Conservation (phyloP, 805 yeast genomes). For the Metschnikowia gruessii region DNA sequence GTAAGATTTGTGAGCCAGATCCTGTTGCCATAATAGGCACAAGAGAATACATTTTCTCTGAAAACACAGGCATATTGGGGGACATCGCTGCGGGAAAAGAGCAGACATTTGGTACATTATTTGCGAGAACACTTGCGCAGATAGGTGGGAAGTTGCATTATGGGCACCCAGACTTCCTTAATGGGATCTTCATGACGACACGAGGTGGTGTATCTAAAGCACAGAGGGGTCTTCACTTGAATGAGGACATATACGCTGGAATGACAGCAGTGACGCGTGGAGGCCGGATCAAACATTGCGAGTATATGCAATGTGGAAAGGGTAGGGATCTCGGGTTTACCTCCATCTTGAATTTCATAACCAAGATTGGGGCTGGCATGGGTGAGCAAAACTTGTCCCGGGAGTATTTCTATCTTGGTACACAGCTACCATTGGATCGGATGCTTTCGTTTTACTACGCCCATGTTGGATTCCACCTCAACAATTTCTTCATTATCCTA, state of each 20-base stretch:
- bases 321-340: constrained; percentile 89
- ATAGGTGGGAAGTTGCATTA: constrained; percentile 84
- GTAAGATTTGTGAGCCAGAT: constrained; percentile 26
- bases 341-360: constrained; percentile 79
- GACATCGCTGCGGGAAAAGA: constrained; percentile 91
- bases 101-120: constrained; percentile 83
- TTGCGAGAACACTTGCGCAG: constrained; percentile 79
- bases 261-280: constrained; percentile 81
- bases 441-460: constrained; percentile 82
- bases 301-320: constrained; percentile 86
- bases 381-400: constrained; percentile 86
- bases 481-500: constrained; percentile 72
- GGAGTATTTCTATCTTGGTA: constrained; percentile 78
- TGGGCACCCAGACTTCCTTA: constrained; percentile 86
- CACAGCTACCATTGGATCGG: constrained; percentile 76
- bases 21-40: constrained; percentile 79
- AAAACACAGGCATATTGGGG: constrained; percentile 80
- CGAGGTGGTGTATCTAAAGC: constrained; percentile 89
- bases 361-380: constrained; percentile 91
- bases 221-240: constrained; percentile 79
- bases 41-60: constrained; percentile 83
- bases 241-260: constrained; percentile 88
- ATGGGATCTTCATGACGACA: constrained; percentile 72
- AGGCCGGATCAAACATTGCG: constrained; percentile 85
- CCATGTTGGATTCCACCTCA: constrained; percentile 83